Evolutionary conservation across 768 basidiomycete species (phyloP).

Genomic region (Trametes cubensis): DNA sequence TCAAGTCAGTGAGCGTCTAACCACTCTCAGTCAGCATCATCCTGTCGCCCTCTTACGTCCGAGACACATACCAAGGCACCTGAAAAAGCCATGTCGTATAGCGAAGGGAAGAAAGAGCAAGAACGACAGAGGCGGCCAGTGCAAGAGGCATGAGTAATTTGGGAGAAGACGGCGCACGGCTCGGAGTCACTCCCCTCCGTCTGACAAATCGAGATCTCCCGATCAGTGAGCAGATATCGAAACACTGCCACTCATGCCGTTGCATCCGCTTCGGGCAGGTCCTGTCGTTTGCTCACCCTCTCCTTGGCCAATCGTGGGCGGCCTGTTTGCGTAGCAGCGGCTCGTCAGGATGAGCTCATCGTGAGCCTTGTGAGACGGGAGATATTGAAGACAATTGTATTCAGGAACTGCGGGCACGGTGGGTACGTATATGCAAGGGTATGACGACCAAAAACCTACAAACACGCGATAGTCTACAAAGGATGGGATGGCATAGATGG

Average conservation of each 20-base stretch:
- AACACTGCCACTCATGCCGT: slow-evolving; percentile 12
- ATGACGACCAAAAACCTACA: no score
- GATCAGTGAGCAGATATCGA: slow-evolving; percentile 9
- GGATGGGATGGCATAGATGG: not conserved
- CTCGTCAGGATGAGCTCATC: slow-evolving; percentile 1
- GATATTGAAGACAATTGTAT: not conserved
- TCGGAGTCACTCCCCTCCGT: slow-evolving; percentile 16
- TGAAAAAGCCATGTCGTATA: slow-evolving; percentile 73
- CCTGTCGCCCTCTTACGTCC: not conserved
- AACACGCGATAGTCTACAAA: not conserved
- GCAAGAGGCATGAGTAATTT: slow-evolving; percentile 1
- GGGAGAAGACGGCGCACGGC: not conserved
- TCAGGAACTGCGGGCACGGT: not conserved
- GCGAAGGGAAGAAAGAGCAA: not conserved
- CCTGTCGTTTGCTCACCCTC: not conserved
- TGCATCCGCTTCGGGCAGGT: slow-evolving; percentile 4
- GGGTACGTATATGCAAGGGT: not conserved
- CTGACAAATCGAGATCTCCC: slow-evolving; percentile 23
- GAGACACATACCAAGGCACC: slow-evolving; percentile 69
- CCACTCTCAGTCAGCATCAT: not conserved
- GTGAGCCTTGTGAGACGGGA: not conserved
- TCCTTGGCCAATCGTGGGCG: not conserved
- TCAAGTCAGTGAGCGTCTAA: slow-evolving; percentile 90
- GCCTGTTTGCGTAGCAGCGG: not conserved
- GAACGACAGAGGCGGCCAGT: not conserved